Conservation (phyloP, 371 early-diverging fungal genomes). For the Mycotypha africana region DNA sequence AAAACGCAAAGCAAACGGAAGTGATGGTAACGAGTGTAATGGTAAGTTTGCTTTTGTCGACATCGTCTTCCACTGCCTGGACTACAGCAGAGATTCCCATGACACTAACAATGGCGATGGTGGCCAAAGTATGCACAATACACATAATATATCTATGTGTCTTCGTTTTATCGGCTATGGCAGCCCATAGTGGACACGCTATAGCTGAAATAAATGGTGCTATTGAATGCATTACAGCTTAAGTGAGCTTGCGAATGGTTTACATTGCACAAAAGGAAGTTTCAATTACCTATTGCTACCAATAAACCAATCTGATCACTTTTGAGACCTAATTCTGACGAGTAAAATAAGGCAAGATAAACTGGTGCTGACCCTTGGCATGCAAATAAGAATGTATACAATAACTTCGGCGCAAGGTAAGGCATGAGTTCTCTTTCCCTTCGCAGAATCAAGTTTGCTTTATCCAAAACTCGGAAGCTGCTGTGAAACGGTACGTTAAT, state of each 20-base stretch:
- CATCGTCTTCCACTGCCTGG: slow-evolving; percentile 21
- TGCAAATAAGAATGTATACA: slow-evolving; percentile 47
- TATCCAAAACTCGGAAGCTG: too few relatives aligned
- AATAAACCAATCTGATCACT: slow-evolving; percentile 47
- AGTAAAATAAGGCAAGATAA: slow-evolving; percentile 43
- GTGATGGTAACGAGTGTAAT: slow-evolving; percentile 37
- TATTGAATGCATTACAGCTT: too few relatives aligned
- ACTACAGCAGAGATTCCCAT: slow-evolving; percentile 45
- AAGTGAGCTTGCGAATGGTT: too few relatives aligned
- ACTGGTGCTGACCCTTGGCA: slow-evolving; percentile 51
- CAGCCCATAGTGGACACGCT: slow-evolving; percentile 48
- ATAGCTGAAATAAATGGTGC: slow-evolving; percentile 50
- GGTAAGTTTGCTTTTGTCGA: slow-evolving; percentile 23
- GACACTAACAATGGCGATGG: slow-evolving; percentile 45
- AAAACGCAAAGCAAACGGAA: slow-evolving; percentile 47
- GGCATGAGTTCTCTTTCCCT: slow-evolving; percentile 21
- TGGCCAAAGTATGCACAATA: slow-evolving; percentile 44
- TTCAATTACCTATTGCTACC: slow-evolving; percentile 43
- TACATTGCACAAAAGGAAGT: background rate
- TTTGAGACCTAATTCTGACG: slow-evolving; percentile 39
- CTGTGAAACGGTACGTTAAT: too few relatives aligned
- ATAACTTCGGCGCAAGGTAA: slow-evolving; percentile 44
- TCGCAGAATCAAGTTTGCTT: too few relatives aligned
- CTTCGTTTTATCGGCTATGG: slow-evolving; percentile 45
- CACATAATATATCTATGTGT: slow-evolving; percentile 49